phyloP scores from a whole-genome alignment of 495 filamentous ascomycete genomes.

The Aspergillus sparsus region DNA sequence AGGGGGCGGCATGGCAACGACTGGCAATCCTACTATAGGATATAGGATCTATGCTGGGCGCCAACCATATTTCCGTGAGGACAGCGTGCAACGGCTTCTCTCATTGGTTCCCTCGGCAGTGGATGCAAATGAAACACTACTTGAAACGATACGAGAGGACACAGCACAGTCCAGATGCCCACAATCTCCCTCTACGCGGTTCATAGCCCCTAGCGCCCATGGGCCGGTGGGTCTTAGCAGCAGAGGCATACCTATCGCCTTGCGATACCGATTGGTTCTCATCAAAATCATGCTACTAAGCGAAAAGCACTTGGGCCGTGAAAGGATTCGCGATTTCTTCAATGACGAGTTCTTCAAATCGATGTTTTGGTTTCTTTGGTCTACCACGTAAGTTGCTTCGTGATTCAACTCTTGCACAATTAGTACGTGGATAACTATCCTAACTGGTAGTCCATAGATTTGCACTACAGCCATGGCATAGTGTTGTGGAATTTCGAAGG shows the following conservation, averaged over 20 bases:
- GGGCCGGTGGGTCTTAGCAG: too few relatives aligned
- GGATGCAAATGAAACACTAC: too few relatives aligned
- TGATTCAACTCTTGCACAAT: not conserved
- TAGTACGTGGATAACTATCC: too few relatives aligned
- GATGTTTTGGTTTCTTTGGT: slow-evolving; percentile 3
- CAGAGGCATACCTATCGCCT: not conserved
- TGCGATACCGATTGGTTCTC: not conserved
- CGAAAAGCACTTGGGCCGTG: not conserved
- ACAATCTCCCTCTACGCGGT: not conserved
- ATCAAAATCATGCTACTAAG: not conserved
- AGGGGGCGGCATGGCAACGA: not conserved
- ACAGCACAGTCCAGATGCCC: too few relatives aligned
- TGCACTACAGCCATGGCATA: not conserved
- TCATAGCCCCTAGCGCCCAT: not conserved
- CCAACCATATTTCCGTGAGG: too few relatives aligned
- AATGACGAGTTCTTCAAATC: not conserved
- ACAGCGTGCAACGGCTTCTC: not conserved
- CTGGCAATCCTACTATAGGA: too few relatives aligned
- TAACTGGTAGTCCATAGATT: not conserved
- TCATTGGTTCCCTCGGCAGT: too few relatives aligned
- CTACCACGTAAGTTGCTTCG: not conserved
- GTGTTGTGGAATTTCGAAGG: not conserved
- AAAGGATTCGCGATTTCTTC: not conserved
- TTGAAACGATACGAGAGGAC: too few relatives aligned
- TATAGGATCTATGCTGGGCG: too few relatives aligned